Conservation (phyloP, 805 yeast species). For the Sungouiozyma intestinalis region DNA sequence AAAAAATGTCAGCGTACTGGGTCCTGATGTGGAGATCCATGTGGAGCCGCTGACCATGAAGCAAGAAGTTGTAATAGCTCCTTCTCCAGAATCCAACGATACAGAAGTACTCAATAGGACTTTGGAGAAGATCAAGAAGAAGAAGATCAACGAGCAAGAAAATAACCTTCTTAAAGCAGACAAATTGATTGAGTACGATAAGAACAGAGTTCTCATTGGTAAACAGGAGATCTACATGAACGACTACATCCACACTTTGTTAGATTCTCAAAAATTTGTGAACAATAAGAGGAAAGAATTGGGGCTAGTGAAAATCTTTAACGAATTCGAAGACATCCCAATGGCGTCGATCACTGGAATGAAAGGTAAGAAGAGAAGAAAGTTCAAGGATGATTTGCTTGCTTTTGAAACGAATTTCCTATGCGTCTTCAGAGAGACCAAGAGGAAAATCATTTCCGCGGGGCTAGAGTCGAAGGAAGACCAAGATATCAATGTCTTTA, state of each 20-base stretch:
- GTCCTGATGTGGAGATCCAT: background rate
- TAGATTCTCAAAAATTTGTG: conserved; percentile 14
- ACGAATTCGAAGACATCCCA: conserved; percentile 28
- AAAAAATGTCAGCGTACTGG: background rate
- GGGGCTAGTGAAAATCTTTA: conserved; percentile 26
- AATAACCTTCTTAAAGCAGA: conserved; percentile 1
- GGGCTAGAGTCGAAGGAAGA: background rate
- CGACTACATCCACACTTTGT: conserved; percentile 16
- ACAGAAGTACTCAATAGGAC: background rate
- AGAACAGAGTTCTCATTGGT: background rate
- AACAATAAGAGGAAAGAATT: conserved; percentile 19
- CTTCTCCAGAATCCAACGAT: conserved; percentile 1
- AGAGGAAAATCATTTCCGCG: conserved; percentile 11
- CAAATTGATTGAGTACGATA: background rate
- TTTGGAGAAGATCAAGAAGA: conserved; percentile 2
- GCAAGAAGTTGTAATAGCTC: background rate
- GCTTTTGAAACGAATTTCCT: conserved; percentile 29
- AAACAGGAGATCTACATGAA: background rate
- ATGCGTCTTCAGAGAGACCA: conserved; percentile 16
- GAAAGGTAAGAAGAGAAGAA: conserved; percentile 28
- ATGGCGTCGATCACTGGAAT: conserved; percentile 29
- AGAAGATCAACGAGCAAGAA: conserved; percentile 1
- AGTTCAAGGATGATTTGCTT: conserved; percentile 22
- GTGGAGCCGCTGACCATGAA: background rate
- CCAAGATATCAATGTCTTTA: too few species aligned